A percentile compares a stretch with the other conserved stretches of the same genome.
Conservation (phyloP, 192 early-diverging fungal genomes). For the Geranomyces variabilis region DNA sequence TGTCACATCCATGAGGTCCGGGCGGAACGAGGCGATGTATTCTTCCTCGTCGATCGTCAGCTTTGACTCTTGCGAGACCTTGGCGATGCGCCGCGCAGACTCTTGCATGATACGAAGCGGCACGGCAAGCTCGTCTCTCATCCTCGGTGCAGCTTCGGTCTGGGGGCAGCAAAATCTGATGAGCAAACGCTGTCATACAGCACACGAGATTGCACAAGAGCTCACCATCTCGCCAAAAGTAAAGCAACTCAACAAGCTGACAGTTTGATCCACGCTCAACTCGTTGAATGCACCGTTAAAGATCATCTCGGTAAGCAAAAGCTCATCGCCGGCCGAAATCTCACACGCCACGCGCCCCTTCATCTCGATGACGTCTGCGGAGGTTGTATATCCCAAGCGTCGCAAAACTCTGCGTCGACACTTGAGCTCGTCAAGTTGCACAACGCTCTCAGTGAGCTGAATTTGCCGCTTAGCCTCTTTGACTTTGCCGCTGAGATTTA, state of each 20-base stretch:
- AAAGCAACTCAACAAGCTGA: slow-evolving; percentile 89
- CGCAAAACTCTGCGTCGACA: slow-evolving; percentile 87
- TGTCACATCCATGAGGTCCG: slow-evolving; percentile 93
- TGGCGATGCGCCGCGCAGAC: slow-evolving; percentile 80
- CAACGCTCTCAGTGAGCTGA: slow-evolving; percentile 73
- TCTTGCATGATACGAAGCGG: slow-evolving; percentile 84
- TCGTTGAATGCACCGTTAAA: slow-evolving; percentile 97
- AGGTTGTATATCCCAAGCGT: slow-evolving; percentile 84
- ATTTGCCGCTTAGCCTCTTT: slow-evolving; percentile 74
- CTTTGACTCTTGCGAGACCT: slow-evolving; percentile 87
- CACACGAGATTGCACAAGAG: neutral
- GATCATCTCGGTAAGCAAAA: slow-evolving; percentile 95
- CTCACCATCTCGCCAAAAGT: slow-evolving; percentile 78
- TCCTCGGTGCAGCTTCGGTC: slow-evolving; percentile 1
- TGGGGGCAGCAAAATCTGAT: neutral
- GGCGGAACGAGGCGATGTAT: slow-evolving; percentile 81
- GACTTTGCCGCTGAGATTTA: slow-evolving; percentile 61
- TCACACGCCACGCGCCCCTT: slow-evolving; percentile 99
- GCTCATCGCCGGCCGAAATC: slow-evolving; percentile 90
- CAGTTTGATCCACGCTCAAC: slow-evolving; percentile 81
- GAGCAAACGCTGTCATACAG: neutral
- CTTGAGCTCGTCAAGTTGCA: slow-evolving; percentile 93
- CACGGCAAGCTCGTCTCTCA: slow-evolving; percentile 75
- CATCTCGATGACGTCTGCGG: slow-evolving; percentile 87
- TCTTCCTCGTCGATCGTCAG: slow-evolving; percentile 84